Conservation (phyloP, 73 alveolate genomes). For the Blepharisma japonicum region DNA sequence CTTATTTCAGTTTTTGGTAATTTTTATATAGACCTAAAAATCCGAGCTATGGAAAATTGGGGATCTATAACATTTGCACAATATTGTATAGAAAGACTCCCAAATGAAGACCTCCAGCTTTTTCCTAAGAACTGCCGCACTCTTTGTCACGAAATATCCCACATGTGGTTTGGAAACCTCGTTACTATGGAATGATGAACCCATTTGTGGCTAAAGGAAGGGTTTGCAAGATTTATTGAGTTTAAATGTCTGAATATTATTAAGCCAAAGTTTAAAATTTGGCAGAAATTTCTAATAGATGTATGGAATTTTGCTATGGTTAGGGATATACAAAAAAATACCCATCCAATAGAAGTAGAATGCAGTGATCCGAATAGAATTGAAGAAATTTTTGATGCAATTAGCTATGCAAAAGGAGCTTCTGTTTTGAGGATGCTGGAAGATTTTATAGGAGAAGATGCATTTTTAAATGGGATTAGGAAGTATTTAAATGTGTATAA, state of each 20-base stretch:
- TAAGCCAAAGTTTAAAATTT: conserved; percentile 62
- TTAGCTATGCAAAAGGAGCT: conserved; percentile 97
- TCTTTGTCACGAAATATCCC: conserved; percentile 94
- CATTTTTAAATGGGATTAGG: conserved; percentile 72
- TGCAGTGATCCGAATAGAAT: conserved; percentile 75
- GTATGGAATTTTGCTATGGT: conserved; percentile 63
- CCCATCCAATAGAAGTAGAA: conserved; percentile 90
- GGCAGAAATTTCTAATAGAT: conserved; percentile 74
- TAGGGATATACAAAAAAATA: conserved; percentile 74
- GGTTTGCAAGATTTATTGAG: conserved; percentile 92
- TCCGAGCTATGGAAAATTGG: conserved; percentile 96
- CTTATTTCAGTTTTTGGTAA: conserved; percentile 50
- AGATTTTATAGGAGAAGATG: conserved; percentile 81
- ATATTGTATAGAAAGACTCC: conserved; percentile 64
- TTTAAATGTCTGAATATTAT: neutral
- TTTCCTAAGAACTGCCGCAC: conserved; percentile 60
- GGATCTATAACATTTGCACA: conserved; percentile 94
- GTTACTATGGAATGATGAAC: conserved; percentile 99
- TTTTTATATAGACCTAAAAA: conserved; percentile 82
- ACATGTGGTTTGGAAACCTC: conserved; percentile 98
- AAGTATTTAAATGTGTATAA: conserved; percentile 75
- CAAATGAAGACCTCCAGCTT: conserved; percentile 60
- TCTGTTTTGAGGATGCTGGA: conserved; percentile 83
- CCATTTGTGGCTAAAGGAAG: conserved; percentile 98
- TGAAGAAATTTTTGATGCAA: conserved; percentile 91